Percentiles rank a stretch among this genome's conserved stretches.
Evolutionary conservation across 768 basidiomycete species (phyloP).

Genomic region (Mycena filopes): DNA sequence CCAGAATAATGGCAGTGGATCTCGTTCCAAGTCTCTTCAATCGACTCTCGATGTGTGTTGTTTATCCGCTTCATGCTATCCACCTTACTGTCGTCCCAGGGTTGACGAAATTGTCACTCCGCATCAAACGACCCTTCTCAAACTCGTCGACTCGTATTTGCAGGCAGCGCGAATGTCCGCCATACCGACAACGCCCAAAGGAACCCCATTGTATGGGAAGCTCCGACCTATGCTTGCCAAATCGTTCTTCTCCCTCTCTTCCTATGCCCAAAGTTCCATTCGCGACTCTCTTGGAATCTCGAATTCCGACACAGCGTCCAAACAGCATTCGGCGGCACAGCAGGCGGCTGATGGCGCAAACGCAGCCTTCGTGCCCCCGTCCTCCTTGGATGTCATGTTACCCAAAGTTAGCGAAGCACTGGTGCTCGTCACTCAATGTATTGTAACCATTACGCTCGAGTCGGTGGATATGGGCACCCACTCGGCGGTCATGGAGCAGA

Average conservation of each 20-base stretch:
- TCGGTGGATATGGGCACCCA: constrained; percentile 50
- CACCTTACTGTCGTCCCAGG: constrained; percentile 47
- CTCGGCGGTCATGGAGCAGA: constrained; percentile 35
- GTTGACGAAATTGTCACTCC: constrained; percentile 80
- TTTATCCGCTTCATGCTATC: constrained; percentile 20
- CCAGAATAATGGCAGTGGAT: constrained; percentile 69
- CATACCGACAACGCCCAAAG: constrained; percentile 38
- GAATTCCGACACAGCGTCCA: constrained; percentile 23
- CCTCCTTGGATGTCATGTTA: constrained; percentile 68
- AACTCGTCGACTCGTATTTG: constrained; percentile 86
- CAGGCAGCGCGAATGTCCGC: constrained; percentile 58
- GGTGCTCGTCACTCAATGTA: constrained; percentile 81
- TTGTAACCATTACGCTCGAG: constrained; percentile 70
- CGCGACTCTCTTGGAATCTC: constrained; percentile 52
- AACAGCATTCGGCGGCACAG: constrained; percentile 12
- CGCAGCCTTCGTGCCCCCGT: constrained; percentile 25
- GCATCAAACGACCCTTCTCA: constrained; percentile 88
- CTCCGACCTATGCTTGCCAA: constrained; percentile 70
- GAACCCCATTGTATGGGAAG: constrained; percentile 50
- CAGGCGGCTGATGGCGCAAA: constrained; percentile 6
- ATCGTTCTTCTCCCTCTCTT: constrained; percentile 68
- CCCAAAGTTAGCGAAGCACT: constrained; percentile 86
- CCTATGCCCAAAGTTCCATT: constrained; percentile 67
- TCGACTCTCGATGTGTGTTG: constrained; percentile 68
- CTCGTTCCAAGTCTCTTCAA: constrained; percentile 69